phyloP scores from a whole-genome alignment of 352 stramenopile species.

The Sclerospora graminicola region DNA sequence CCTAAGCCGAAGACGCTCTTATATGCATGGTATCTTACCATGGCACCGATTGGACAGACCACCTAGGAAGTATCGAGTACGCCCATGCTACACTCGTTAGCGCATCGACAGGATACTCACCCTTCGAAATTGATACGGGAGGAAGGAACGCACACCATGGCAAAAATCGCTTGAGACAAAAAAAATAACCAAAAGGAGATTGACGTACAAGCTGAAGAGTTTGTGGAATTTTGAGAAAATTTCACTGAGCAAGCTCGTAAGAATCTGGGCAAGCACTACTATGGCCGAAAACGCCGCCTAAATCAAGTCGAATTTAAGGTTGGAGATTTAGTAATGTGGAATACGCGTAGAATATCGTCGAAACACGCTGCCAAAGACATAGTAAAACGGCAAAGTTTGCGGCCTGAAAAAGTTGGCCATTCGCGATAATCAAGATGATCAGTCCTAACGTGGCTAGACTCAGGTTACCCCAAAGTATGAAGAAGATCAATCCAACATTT shows the following conservation, averaged over 20 bases:
- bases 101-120: slow-evolving; percentile 4
- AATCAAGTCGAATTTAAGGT: background rate
- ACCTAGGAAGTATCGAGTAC: slow-evolving; percentile 8
- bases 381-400: background rate
- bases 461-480: background rate
- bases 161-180: background rate
- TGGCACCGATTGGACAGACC: slow-evolving; percentile 2
- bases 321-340: background rate
- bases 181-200: background rate
- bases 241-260: background rate
- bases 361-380: background rate
- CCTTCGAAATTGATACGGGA: slow-evolving; percentile 1
- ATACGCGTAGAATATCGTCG: background rate
- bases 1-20: slow-evolving; percentile 4
- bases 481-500: background rate
- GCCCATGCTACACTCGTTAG: slow-evolving; percentile 7
- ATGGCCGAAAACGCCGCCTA: background rate
- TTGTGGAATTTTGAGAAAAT: background rate
- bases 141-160: background rate
- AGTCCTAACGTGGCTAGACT: background rate
- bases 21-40: slow-evolving; percentile 4
- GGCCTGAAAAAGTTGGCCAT: background rate
- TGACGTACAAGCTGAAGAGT: background rate
- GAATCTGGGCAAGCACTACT: background rate
- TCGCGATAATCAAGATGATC: background rate